These are phyloP conservation scores for Rhodosporidiobolus sp. DNA, from an alignment of 768 basidiomycete species.

Conservation along the genomic window DNA sequence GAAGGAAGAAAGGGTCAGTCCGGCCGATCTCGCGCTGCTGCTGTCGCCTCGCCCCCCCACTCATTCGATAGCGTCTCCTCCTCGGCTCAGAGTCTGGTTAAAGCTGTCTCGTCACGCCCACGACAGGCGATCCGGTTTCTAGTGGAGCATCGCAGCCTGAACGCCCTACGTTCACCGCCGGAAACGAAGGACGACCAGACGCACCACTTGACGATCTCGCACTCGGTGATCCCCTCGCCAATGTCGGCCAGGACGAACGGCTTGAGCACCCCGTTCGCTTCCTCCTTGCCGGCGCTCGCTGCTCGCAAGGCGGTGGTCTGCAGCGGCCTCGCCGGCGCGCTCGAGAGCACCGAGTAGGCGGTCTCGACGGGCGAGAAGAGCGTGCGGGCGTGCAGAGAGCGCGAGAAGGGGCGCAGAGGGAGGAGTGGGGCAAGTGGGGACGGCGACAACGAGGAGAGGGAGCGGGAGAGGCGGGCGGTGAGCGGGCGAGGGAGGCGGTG, in stretches of 20 bases:
- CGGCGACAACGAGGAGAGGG: too few species aligned
- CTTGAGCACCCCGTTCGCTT: neutral
- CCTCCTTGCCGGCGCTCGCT: neutral
- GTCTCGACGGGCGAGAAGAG: too few species aligned
- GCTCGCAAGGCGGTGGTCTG: neutral
- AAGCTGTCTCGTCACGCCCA: too few species aligned
- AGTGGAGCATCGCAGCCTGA: neutral
- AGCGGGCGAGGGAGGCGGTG: too few species aligned
- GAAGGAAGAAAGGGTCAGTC: neutral
- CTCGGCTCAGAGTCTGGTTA: too few species aligned
- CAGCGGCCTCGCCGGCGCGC: too few species aligned
- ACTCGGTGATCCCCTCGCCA: conserved; percentile 88
- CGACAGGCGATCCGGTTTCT: neutral
- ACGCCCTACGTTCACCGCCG: neutral
- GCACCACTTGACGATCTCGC: conserved; percentile 82
- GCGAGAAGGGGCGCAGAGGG: too few species aligned
- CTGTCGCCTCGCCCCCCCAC: neutral
- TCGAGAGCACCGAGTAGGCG: too few species aligned
- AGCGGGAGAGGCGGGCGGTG: too few species aligned
- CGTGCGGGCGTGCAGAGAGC: too few species aligned
- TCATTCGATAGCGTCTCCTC: neutral
- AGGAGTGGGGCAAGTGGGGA: too few species aligned
- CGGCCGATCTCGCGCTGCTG: neutral
- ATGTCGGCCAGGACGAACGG: conserved; percentile 50
- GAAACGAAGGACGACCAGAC: conserved; percentile 42